Conservation (phyloP, 2,329 filamentous ascomycete genomes). For the Amauroascus niger region DNA sequence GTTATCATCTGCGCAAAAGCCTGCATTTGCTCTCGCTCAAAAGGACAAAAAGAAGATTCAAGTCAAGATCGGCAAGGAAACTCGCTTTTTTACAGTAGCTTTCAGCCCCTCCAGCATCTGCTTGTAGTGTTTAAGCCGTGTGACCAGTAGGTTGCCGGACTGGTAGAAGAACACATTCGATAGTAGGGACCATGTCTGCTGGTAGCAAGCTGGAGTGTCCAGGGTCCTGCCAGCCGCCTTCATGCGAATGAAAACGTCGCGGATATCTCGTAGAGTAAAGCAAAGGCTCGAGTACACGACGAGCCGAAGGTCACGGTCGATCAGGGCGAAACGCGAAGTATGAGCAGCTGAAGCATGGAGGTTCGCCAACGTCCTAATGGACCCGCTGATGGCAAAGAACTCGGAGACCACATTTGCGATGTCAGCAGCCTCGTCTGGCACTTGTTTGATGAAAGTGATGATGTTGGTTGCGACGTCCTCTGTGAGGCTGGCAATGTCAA, state of each 20-base stretch:
- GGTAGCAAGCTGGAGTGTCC: conserved; percentile 27
- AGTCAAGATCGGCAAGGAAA: background rate
- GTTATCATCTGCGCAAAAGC: background rate
- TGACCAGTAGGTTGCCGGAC: conserved; percentile 38
- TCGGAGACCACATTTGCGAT: conserved; percentile 47
- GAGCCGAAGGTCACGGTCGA: conserved; percentile 41
- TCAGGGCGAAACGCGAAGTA: conserved; percentile 31
- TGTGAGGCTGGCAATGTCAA: conserved; percentile 39
- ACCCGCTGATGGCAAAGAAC: conserved; percentile 46
- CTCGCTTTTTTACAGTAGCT: conserved; percentile 41
- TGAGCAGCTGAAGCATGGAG: conserved; percentile 32
- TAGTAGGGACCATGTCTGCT: conserved; percentile 44
- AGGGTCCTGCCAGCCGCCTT: conserved; percentile 16
- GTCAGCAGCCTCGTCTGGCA: conserved; percentile 43
- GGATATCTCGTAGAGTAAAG: conserved; percentile 44
- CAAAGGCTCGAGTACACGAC: conserved; percentile 40
- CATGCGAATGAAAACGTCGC: conserved; percentile 38
- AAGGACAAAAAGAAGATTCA: background rate
- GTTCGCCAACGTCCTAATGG: conserved; percentile 41
- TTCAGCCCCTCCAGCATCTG: conserved; percentile 40
- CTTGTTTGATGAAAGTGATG: conserved; percentile 40
- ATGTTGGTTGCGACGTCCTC: conserved; percentile 47
- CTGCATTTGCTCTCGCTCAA: background rate
- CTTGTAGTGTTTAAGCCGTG: conserved; percentile 44
- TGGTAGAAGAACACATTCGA: conserved; percentile 39